Percentiles rank a stretch among this genome's conserved stretches.
Evolutionary conservation across 2,329 filamentous ascomycete species (phyloP).

Genomic region (Microdochium bolleyi): DNA sequence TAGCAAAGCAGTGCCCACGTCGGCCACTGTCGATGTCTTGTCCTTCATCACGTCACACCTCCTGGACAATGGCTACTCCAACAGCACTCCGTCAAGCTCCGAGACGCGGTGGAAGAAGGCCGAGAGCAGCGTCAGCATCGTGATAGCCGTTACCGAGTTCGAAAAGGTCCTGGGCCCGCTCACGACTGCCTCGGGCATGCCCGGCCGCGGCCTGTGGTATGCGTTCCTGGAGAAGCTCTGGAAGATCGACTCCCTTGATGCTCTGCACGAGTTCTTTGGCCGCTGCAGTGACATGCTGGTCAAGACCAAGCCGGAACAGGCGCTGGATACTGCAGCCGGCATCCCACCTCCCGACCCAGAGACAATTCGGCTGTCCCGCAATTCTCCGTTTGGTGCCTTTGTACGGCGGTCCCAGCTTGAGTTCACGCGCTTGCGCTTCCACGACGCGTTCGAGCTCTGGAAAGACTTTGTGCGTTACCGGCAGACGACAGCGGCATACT

Average conservation of each 20-base stretch:
- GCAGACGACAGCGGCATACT: constrained; percentile 60
- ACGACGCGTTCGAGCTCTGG: constrained; percentile 74
- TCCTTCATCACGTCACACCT: constrained; percentile 72
- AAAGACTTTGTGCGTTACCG: constrained; percentile 74
- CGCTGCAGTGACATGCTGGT: constrained; percentile 48
- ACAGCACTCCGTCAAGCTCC: constrained; percentile 14
- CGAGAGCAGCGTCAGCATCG: constrained; percentile 40
- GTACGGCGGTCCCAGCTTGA: constrained; percentile 71
- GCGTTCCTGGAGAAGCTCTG: constrained; percentile 74
- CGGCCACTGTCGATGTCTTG: constrained; percentile 66
- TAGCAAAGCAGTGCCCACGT: constrained; percentile 58
- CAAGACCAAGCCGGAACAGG: constrained; percentile 53
- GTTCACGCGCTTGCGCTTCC: constrained; percentile 72
- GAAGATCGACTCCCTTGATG: constrained; percentile 74
- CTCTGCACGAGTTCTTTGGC: constrained; percentile 69
- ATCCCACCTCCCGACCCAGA: constrained; percentile 37
- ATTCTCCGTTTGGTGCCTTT: constrained; percentile 75
- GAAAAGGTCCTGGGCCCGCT: constrained; percentile 47
- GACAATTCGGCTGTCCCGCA: constrained; percentile 57
- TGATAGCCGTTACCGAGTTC: constrained; percentile 49
- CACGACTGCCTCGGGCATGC: constrained; percentile 47
- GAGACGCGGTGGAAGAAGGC: constrained; percentile 37
- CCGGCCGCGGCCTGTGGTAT: constrained; percentile 82
- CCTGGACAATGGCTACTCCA: constrained; percentile 37
- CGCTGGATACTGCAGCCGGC: constrained; percentile 44